Evolutionary conservation across 108 stramenopile species (phyloP).

Genomic region (Parietichytrium sp.): DNA sequence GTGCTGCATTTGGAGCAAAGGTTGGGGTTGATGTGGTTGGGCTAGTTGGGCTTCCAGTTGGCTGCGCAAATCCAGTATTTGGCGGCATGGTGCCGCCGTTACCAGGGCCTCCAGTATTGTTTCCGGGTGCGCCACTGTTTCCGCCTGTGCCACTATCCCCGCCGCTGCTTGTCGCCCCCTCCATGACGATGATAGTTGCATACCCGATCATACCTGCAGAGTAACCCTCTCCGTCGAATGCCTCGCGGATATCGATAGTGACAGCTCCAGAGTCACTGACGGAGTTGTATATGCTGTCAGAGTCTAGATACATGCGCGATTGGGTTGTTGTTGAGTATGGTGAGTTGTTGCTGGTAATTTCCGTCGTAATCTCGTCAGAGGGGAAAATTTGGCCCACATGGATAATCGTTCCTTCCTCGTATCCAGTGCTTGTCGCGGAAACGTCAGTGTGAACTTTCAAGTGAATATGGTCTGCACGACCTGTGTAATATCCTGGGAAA

Average conservation of each 20-base stretch:
- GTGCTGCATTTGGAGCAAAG: too few species aligned
- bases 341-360: neutral
- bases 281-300: neutral
- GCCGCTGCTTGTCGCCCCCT: neutral
- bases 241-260: neutral
- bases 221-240: neutral
- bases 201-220: neutral
- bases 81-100: too few species aligned
- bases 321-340: too few species aligned
- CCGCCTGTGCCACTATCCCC: neutral
- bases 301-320: neutral
- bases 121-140: neutral
- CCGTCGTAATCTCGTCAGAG: neutral
- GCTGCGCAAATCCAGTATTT: too few species aligned
- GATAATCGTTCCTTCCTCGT: neutral
- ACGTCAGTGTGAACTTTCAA: neutral
- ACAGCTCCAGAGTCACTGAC: neutral
- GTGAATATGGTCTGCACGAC: slow-evolving; percentile 4
- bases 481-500: slow-evolving; percentile 28
- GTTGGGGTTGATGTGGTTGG: too few species aligned
- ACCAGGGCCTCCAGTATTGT: neutral
- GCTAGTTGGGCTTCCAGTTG: too few species aligned
- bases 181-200: neutral
- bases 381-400: slow-evolving; percentile 18
- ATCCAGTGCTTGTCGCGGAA: neutral